Conservation (phyloP, 2,329 filamentous ascomycete genomes). For the Diaporthe destruens region DNA sequence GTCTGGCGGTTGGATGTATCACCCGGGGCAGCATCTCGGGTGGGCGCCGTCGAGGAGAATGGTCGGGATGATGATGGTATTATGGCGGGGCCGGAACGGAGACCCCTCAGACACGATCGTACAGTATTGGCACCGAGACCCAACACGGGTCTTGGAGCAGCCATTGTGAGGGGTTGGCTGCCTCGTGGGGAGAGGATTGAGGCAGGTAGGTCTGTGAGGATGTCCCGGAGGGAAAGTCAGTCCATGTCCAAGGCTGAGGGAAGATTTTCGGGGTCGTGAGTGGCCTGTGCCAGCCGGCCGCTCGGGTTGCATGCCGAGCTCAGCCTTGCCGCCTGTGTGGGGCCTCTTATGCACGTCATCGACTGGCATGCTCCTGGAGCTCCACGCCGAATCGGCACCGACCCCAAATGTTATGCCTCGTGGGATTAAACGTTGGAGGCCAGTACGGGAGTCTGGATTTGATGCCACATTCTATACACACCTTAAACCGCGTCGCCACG, state of each 20-base stretch:
- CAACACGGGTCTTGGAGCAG: constrained; percentile 27
- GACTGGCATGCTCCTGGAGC: not conserved
- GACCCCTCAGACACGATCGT: constrained; percentile 32
- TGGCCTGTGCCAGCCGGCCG: constrained; percentile 32
- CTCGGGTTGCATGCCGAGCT: constrained; percentile 35
- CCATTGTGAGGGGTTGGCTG: constrained; percentile 33
- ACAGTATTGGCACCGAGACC: constrained; percentile 29
- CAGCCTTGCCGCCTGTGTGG: constrained; percentile 31
- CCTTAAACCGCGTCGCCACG: constrained; percentile 30
- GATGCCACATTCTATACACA: not conserved
- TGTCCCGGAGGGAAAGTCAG: not conserved
- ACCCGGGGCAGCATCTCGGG: constrained; percentile 11
- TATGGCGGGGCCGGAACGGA: constrained; percentile 30
- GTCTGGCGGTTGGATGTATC: constrained; percentile 70
- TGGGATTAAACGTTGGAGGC: too few relatives aligned
- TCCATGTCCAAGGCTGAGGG: constrained; percentile 35
- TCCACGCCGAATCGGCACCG: constrained; percentile 35
- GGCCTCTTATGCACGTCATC: constrained; percentile 31
- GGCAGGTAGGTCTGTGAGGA: not conserved
- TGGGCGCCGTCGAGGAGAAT: constrained; percentile 31
- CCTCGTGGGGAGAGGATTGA: not conserved
- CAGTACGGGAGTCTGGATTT: not conserved
- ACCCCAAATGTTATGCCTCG: not conserved
- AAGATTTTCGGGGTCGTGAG: constrained; percentile 29
- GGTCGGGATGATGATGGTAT: constrained; percentile 30